phyloP scores from a whole-genome alignment of 2,329 filamentous ascomycete genomes.

The Plenodomus tracheiphilus region DNA sequence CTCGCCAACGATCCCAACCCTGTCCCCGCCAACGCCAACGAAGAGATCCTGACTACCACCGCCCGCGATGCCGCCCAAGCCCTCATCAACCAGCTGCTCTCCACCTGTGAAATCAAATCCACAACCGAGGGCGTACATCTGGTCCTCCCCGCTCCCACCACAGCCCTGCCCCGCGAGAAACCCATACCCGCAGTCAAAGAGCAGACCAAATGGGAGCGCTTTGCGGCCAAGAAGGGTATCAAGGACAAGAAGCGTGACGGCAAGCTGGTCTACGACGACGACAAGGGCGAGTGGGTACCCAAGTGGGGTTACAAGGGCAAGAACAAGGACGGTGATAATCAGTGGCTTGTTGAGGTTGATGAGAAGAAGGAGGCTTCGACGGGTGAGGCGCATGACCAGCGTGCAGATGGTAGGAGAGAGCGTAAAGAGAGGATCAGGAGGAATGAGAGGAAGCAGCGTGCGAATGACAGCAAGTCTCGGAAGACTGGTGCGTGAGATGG shows the following conservation, averaged over 20 bases:
- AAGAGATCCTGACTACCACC: slow-evolving; percentile 69
- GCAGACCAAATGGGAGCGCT: slow-evolving; percentile 93
- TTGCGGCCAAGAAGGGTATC: slow-evolving; percentile 97
- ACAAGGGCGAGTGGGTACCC: slow-evolving; percentile 82
- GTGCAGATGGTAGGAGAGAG: slow-evolving; percentile 64
- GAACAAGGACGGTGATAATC: slow-evolving; percentile 79
- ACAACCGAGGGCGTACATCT: slow-evolving; percentile 74
- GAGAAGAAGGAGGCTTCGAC: slow-evolving; percentile 68
- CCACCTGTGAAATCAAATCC: slow-evolving; percentile 77
- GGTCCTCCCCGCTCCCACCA: slow-evolving; percentile 70
- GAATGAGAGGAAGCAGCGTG: slow-evolving; percentile 49
- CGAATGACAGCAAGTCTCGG: slow-evolving; percentile 68
- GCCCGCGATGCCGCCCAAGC: slow-evolving; percentile 90
- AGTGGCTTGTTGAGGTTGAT: slow-evolving; percentile 93
- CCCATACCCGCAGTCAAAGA: slow-evolving; percentile 79
- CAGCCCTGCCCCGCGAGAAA: slow-evolving; percentile 84
- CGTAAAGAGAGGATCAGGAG: slow-evolving; percentile 53
- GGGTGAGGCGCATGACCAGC: slow-evolving; percentile 61
- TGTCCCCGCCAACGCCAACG: slow-evolving; percentile 61
- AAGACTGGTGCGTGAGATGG: slow-evolving; percentile 48
- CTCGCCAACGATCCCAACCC: slow-evolving; percentile 88
- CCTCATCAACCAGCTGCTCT: slow-evolving; percentile 92
- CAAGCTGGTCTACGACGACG: slow-evolving; percentile 84
- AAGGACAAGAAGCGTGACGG: slow-evolving; percentile 81
- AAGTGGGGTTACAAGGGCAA: slow-evolving; percentile 95